A percentile compares a stretch with the other conserved stretches of the same genome.
phyloP scores from a whole-genome alignment of 1,284 basidiomycete genomes.

The Rhizoctonia solani region DNA sequence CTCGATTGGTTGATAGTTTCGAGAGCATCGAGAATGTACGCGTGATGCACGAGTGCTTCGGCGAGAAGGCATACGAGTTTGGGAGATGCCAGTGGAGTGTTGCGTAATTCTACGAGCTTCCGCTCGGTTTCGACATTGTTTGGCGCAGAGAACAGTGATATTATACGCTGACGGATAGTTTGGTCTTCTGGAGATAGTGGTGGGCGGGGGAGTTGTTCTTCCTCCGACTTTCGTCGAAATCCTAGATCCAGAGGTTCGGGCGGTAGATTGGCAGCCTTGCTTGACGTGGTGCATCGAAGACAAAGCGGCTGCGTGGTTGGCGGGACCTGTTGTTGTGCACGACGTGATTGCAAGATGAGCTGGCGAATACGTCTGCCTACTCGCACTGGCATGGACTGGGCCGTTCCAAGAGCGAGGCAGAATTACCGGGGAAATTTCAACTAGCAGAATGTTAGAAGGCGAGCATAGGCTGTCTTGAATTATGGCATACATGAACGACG shows the following conservation, averaged over 20 bases:
- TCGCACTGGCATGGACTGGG: constrained; percentile 32
- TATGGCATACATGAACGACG: constrained; percentile 10
- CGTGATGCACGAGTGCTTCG: constrained; percentile 25
- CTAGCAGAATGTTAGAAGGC: not conserved
- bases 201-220: not conserved
- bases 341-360: constrained; percentile 28
- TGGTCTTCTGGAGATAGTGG: not conserved
- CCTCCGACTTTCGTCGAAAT: not conserved
- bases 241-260: not conserved
- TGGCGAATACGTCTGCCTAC: constrained; percentile 31
- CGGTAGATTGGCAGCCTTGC: not conserved
- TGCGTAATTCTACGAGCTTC: constrained; percentile 13
- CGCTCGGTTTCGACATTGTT: not conserved
- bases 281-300: not conserved
- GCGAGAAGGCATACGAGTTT: constrained; percentile 24
- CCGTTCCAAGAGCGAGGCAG: constrained; percentile 12
- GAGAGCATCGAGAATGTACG: constrained; percentile 20
- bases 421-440: constrained; percentile 5
- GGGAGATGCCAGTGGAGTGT: not conserved
- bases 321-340: not conserved
- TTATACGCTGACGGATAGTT: not conserved
- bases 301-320: not conserved
- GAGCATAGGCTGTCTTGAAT: not conserved
- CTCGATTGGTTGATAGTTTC: not conserved
- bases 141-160: not conserved